Evolutionary conservation across 768 basidiomycete species (phyloP).

Genomic region (Tricholoma bakamatsutake): DNA sequence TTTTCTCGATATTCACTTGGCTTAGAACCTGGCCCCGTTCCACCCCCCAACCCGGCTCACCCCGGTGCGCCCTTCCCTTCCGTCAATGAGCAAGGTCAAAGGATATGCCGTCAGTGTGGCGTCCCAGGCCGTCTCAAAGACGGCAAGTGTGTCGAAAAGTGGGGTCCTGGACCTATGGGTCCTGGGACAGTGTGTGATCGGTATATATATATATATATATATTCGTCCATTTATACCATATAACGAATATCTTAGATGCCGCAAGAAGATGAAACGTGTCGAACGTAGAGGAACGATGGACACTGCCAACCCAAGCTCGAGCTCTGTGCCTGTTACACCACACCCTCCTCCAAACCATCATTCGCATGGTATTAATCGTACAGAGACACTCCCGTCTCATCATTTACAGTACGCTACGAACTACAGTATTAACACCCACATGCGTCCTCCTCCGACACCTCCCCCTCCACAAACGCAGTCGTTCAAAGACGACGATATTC

Average conservation of each 20-base stretch:
- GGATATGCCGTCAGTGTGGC: slow-evolving; percentile 75
- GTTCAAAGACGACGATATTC: slow-evolving; percentile 16
- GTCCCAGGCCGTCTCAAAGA: slow-evolving; percentile 74
- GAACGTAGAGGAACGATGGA: slow-evolving; percentile 69
- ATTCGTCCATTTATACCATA: no score
- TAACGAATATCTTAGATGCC: slow-evolving; percentile 38
- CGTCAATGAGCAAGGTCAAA: slow-evolving; percentile 58
- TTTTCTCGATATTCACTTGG: background rate
- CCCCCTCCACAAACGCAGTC: slow-evolving; percentile 17
- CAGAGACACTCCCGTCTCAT: slow-evolving; percentile 15
- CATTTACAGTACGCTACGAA: slow-evolving; percentile 2
- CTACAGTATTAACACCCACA: background rate
- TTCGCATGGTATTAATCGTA: slow-evolving; percentile 5
- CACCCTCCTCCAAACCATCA: background rate
- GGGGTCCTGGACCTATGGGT: slow-evolving; percentile 80
- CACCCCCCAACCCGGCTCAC: slow-evolving; percentile 1
- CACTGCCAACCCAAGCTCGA: background rate
- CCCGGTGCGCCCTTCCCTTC: slow-evolving; percentile 30
- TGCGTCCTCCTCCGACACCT: slow-evolving; percentile 5
- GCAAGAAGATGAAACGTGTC: slow-evolving; percentile 84
- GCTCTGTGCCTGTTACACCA: slow-evolving; percentile 9
- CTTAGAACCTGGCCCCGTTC: background rate
- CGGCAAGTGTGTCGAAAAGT: slow-evolving; percentile 82
- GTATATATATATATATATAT: no score
- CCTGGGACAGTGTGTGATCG: slow-evolving; percentile 82